Evolutionary conservation across 176 grass and related monocot species (phyloP), one percentile per base, ranked within the genome.

Genomic region (Themeda triandra): DNA sequence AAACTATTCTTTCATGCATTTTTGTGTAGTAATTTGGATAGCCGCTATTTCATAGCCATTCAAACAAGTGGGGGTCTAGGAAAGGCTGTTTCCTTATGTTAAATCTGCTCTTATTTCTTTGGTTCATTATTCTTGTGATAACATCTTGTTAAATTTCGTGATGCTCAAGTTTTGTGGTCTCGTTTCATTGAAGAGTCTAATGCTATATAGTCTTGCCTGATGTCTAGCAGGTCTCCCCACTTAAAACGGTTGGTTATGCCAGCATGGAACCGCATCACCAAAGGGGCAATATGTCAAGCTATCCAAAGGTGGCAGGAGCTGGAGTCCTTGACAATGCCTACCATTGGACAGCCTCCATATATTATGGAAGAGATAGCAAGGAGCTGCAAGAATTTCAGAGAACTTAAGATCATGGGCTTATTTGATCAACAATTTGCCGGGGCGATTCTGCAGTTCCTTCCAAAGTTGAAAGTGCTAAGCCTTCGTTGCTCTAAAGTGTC

Each of bases 291-390:
- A 63, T 89, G 91, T 73, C 81, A 87, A 66, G 96, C 93, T 68
- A 99, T 99, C 81, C 85, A 80, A 36, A 86, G 86, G 32, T 96
- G 90, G 96, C 88, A 84, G 40, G 69, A 92, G 54, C 56, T 99
- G 14, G 91, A 96, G 78, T 96, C 96, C n/a, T 86, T 99, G 42
- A 99, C 96, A 63, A 99, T 99, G 93, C 93, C 96, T 31, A 83
- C 89, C 65, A 94, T 94, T 1, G 90, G 73, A 19, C 86, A 92
- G 33, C 96, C 91, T 76, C 88, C 88, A 0, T 99, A 94, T 45
- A 88, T 99, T 59, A 83, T 99, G 91, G 91, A 99, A 62, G 96
- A 96, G 84, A 96, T 99, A 79, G 81, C 83, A 59, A 88, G 66
- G 63, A 90, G 64, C 84, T 99, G 96, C 88, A 93, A 92, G 80